Evolutionary conservation across 177 flowering plant species (phyloP).

Genomic region (Vitis hybrid): DNA sequence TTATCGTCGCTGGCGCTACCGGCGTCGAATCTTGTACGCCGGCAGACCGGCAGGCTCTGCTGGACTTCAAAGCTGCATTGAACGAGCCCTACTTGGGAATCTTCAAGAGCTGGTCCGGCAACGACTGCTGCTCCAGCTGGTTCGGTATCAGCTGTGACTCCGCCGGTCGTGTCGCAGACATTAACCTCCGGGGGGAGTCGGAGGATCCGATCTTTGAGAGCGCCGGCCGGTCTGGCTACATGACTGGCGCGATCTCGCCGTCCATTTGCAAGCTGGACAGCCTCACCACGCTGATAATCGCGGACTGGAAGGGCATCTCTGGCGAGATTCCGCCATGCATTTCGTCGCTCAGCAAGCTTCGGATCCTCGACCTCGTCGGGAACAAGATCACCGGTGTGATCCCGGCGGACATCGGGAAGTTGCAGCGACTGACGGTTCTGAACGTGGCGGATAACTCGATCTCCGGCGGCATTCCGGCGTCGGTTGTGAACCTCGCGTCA

Average conservation of each 20-base stretch:
- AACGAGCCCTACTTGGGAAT: conserved; percentile 73
- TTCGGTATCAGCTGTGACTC: conserved; percentile 87
- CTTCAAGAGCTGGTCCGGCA: conserved; percentile 75
- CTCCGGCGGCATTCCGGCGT: conserved; percentile 64
- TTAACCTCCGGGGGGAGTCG: conserved; percentile 85
- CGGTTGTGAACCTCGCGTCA: conserved; percentile 38
- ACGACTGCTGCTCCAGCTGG: conserved; percentile 72
- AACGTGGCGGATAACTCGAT: conserved; percentile 77
- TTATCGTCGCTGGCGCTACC: conserved; percentile 20
- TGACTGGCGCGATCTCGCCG: conserved; percentile 81
- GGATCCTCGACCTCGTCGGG: conserved; percentile 69
- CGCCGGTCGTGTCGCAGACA: conserved; percentile 60
- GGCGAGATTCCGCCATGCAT: conserved; percentile 76
- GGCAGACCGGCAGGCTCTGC: conserved; percentile 62
- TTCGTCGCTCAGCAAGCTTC: conserved; percentile 49
- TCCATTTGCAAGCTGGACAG: conserved; percentile 58
- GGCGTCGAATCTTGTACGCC: conserved; percentile 51
- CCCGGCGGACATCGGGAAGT: conserved; percentile 60
- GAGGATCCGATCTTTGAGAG: conserved; percentile 67
- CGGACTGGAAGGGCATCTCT: conserved; percentile 91
- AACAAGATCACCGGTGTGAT: conserved; percentile 67
- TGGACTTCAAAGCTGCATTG: conserved; percentile 55
- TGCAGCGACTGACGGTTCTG: conserved; percentile 50
- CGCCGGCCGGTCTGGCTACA: conserved; percentile 68
- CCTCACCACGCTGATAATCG: conserved; percentile 56